A percentile compares a stretch with the other conserved stretches of the same genome.
Evolutionary conservation across 164 flowering plant genomes (phyloP).

Genomic region (Liquidambar formosana): DNA sequence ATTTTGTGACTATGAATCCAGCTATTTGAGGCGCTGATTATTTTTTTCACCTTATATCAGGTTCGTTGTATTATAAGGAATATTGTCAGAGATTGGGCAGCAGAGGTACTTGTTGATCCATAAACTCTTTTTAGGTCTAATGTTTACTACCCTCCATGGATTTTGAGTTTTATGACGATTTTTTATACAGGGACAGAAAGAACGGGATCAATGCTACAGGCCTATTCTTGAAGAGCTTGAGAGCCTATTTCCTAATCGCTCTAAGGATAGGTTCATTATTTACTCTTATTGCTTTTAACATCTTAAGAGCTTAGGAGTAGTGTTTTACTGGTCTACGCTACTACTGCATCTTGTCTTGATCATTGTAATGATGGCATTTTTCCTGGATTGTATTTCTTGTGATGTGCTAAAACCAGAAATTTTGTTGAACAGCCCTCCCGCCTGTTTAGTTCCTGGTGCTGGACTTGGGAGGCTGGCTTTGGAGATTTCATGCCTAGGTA

Average conservation of each 20-base stretch:
- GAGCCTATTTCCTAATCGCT: conserved; percentile 66
- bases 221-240: conserved; percentile 96
- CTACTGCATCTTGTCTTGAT: background rate
- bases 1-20: background rate
- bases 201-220: conserved; percentile 91
- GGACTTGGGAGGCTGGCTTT: conserved; percentile 97
- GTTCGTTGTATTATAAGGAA: conserved; percentile 94
- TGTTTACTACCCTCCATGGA: background rate
- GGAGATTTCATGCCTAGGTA: conserved; percentile 91
- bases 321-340: background rate
- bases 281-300: conserved; percentile 4
- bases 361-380: background rate
- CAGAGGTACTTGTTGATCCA: conserved; percentile 59
- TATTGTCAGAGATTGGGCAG: conserved; percentile 95
- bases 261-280: conserved; percentile 49
- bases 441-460: conserved; percentile 98
- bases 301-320: background rate
- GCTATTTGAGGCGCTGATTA: background rate
- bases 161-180: background rate
- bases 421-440: conserved; percentile 59
- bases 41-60: conserved; percentile 34
- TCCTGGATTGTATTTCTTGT: background rate
- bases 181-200: conserved; percentile 66
- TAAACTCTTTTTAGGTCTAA: background rate
- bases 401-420: background rate